Conservation (phyloP, 208 protist genomes). For the Leishmania turanica region DNA sequence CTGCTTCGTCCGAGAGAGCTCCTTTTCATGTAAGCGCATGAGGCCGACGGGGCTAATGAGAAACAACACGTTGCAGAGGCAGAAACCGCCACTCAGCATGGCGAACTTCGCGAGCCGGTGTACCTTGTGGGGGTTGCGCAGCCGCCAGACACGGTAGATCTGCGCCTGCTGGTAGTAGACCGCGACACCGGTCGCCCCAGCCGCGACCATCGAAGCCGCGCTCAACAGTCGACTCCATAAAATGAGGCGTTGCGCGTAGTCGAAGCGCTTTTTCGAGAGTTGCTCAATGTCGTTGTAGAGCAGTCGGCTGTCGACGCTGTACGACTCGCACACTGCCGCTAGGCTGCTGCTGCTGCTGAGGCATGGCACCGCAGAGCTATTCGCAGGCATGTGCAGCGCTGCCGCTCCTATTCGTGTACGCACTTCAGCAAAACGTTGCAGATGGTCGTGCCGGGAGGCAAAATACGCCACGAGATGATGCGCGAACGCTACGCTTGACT, state of each 20-base stretch:
- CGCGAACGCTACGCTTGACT: not conserved
- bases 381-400: not conserved
- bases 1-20: slow-evolving; percentile 25
- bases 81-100: slow-evolving; percentile 10
- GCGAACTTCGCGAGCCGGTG: slow-evolving; percentile 19
- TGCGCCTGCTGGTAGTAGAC: slow-evolving; percentile 47
- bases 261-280: slow-evolving; percentile 25
- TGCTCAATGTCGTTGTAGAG: slow-evolving; percentile 50
- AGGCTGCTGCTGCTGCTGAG: not conserved
- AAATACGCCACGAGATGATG: not conserved
- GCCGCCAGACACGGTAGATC: slow-evolving; percentile 60
- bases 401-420: not conserved
- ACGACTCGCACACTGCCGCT: slow-evolving; percentile 18
- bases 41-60: slow-evolving; percentile 50
- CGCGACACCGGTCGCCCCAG: slow-evolving; percentile 17
- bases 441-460: not conserved
- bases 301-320: slow-evolving; percentile 48
- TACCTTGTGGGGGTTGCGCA: slow-evolving; percentile 42
- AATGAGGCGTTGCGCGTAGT: slow-evolving; percentile 17
- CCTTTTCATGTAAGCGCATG: slow-evolving; percentile 26
- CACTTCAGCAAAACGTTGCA: not conserved
- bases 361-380: not conserved
- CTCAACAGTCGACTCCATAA: slow-evolving; percentile 24
- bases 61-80: slow-evolving; percentile 32
- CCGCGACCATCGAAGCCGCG: slow-evolving; percentile 16